Evolutionary conservation across 495 filamentous ascomycete species (phyloP), one percentile per base, ranked within the genome.

Genomic region (Aspergillus wentii): DNA sequence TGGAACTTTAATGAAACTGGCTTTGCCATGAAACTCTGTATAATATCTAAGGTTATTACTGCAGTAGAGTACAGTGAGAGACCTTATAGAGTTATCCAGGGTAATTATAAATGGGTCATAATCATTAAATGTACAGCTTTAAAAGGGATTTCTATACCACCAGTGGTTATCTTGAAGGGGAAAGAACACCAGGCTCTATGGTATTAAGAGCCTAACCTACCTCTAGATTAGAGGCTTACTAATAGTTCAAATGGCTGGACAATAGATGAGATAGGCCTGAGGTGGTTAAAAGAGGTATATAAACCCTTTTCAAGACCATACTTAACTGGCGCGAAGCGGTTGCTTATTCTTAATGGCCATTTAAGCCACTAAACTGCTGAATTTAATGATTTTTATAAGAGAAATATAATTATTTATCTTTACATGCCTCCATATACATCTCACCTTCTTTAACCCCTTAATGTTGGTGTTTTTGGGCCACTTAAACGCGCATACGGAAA

Each of bases 271-370:
- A 44, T 38, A 28, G 37, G 37, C 10, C 13, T 63, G 7, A 13
- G 23, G 6, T 59, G 35, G 48, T 18, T 59, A 11, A 38, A 44
- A 19, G 28, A 54, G 9, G 17, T 42, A 9, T 55, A 56, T 48
- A 20, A 60, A 39, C 34, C 34, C 9, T 39, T n/a, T 21, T 49
- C 44, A 18, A 34, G 30, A 34, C 34, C 7, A 5, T 19, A 35
- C 31, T 25, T 23, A 32, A 38, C 30, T 35, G 44, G 51, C 27
- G 9, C 20, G 17, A 38, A 54, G 21, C 44, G 41, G 19, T 41
- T 62, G 14, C 32, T 64, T 17, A 44, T 60, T 33, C 41, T 62
- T 19, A 44, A 64, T 32, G 39, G 49, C 17, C 45, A 60, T 48
- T 38, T 26, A 18, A 49, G 49, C 35, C 41, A 59, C 38, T 21